These are phyloP conservation scores for Galeopsis tetrahit DNA, from an alignment of 257 asterid genomes.

Conservation along the genomic window DNA sequence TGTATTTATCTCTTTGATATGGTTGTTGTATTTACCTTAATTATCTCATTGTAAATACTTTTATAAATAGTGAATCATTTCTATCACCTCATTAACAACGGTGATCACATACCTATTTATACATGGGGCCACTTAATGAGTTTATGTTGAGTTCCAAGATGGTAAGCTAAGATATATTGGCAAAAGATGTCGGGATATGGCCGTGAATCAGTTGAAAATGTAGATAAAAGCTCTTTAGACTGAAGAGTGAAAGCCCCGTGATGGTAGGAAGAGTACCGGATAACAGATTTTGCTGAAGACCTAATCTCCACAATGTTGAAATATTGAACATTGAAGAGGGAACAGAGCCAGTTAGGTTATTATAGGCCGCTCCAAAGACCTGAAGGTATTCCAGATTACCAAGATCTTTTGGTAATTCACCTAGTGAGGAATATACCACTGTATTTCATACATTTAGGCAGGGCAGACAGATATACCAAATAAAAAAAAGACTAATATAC, in stretches of 20 bases:
- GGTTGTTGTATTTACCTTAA: no score
- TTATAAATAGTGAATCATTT: no score
- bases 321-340: slow-evolving; percentile 25
- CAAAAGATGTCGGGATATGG: slow-evolving; percentile 23
- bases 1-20: no score
- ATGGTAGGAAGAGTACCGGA: slow-evolving; percentile 16
- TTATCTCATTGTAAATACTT: no score
- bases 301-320: not conserved
- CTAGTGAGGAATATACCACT: no score
- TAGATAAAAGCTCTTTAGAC: slow-evolving; percentile 33
- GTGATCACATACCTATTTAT: no score
- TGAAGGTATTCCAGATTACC: not conserved
- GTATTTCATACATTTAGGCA: no score
- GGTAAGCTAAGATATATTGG: slow-evolving; percentile 43
- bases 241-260: slow-evolving; percentile 28
- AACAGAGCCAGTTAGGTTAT: not conserved
- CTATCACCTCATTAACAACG: no score
- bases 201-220: slow-evolving; percentile 31
- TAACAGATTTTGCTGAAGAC: not conserved
- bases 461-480: no score
- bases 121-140: slow-evolving; percentile 41
- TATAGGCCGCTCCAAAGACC: slow-evolving; percentile 15
- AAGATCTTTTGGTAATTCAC: slow-evolving; percentile 39
- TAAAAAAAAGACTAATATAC: no score
- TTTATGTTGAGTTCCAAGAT: slow-evolving; percentile 27